These are phyloP conservation scores for Penicillium verrucosum DNA, from an alignment of 2,329 filamentous ascomycete genomes.

Conservation along the genomic window DNA sequence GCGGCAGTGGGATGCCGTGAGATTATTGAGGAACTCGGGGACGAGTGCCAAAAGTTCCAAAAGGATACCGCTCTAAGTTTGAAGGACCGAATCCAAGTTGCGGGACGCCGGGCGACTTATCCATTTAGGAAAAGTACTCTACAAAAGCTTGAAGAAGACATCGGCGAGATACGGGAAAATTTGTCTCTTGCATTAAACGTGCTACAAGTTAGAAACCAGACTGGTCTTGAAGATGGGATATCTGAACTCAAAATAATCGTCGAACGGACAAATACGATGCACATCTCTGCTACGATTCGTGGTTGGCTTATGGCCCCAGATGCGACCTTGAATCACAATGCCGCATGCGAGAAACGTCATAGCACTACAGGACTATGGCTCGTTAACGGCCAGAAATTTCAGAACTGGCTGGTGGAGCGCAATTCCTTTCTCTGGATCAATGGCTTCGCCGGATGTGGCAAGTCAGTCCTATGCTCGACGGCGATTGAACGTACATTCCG, in stretches of 20 bases:
- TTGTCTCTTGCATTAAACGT: slow-evolving; percentile 33
- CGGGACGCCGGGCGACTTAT: slow-evolving; percentile 19
- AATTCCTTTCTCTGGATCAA: slow-evolving; percentile 32
- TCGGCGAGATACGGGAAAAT: slow-evolving; percentile 32
- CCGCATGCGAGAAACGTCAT: slow-evolving; percentile 32
- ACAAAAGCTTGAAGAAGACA: slow-evolving; percentile 39
- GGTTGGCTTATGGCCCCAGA: slow-evolving; percentile 40
- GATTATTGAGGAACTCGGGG: slow-evolving; percentile 4
- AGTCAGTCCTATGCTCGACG: slow-evolving; percentile 33
- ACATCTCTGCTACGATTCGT: slow-evolving; percentile 27
- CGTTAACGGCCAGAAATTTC: slow-evolving; percentile 15
- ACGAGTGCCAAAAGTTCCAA: slow-evolving; percentile 8
- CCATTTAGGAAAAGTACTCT: slow-evolving; percentile 38
- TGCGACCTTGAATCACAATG: slow-evolving; percentile 35
- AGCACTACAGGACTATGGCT: slow-evolving; percentile 36
- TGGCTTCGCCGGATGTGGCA: slow-evolving; percentile 33
- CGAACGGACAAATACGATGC: slow-evolving; percentile 8
- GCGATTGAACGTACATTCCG: slow-evolving; percentile 25
- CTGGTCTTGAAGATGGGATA: slow-evolving; percentile 3
- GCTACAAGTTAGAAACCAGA: slow-evolving; percentile 26
- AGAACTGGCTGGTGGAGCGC: slow-evolving; percentile 21
- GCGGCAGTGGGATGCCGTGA: not conserved
- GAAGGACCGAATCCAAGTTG: slow-evolving; percentile 3
- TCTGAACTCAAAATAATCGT: slow-evolving; percentile 2
- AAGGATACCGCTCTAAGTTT: not conserved